A percentile compares a stretch with the other conserved stretches of the same genome.
These are phyloP conservation scores for Aspergillus intermedius DNA, from an alignment of 2,329 filamentous ascomycete species.

Conservation along the genomic window DNA sequence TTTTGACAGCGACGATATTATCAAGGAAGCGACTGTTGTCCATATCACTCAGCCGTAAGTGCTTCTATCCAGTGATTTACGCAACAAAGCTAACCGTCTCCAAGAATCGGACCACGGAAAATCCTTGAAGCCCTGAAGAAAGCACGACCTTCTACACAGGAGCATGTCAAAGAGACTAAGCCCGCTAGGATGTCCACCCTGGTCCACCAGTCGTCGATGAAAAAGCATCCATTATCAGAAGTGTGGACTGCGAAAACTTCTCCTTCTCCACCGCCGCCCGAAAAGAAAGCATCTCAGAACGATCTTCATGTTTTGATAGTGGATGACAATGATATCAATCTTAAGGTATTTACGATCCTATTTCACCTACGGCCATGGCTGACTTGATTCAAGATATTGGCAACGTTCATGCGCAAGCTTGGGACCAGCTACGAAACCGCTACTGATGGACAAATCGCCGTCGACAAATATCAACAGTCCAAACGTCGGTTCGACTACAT, in stretches of 20 bases:
- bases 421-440: constrained; percentile 32
- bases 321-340: constrained; percentile 39
- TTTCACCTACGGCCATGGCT: background rate
- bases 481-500: constrained; percentile 30
- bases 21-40: constrained; percentile 13
- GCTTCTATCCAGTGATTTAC: background rate
- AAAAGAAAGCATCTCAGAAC: constrained; percentile 1
- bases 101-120: constrained; percentile 23
- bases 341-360: constrained; percentile 16
- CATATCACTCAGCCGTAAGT: constrained; percentile 24
- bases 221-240: constrained; percentile 2
- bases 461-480: constrained; percentile 28
- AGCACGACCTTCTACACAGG: background rate
- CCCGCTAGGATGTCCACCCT: background rate
- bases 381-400: constrained; percentile 21
- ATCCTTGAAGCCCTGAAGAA: constrained; percentile 16
- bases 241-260: constrained; percentile 4
- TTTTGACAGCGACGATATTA: constrained; percentile 2
- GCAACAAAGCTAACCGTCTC: constrained; percentile 7
- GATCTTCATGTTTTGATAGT: constrained; percentile 30
- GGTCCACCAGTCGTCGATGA: background rate
- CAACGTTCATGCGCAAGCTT: constrained; percentile 33
- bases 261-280: constrained; percentile 8
- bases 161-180: background rate
- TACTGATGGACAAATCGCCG: constrained; percentile 32